These are phyloP conservation scores for Lunasporangiospora selenospora DNA, from an alignment of 192 early-diverging fungal genomes.

Conservation along the genomic window DNA sequence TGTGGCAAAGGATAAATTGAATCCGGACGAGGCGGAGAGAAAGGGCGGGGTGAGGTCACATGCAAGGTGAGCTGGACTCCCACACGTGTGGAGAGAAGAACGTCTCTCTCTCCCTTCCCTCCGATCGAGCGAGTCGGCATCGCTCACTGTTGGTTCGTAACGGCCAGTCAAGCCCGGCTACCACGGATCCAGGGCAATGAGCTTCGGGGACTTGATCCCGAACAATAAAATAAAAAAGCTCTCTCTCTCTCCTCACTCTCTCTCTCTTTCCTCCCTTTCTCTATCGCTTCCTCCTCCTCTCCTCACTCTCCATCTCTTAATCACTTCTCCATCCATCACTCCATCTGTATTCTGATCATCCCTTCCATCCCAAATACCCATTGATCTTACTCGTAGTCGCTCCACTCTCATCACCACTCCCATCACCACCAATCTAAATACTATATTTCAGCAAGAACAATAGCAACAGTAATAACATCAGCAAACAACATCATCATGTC, in stretches of 20 bases:
- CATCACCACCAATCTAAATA: background rate
- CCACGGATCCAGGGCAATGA: too few relatives aligned
- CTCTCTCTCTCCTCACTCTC: background rate
- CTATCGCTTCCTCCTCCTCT: background rate
- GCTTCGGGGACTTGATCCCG: too few relatives aligned
- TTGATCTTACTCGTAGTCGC: constrained; percentile 1
- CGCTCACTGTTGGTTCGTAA: too few relatives aligned
- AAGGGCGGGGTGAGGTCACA: too few relatives aligned
- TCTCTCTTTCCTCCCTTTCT: background rate
- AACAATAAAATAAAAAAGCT: too few relatives aligned
- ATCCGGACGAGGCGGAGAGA: too few relatives aligned
- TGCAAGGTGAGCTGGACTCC: too few relatives aligned
- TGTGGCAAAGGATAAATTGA: too few relatives aligned
- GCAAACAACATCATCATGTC: constrained; percentile 48
- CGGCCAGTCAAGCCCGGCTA: too few relatives aligned
- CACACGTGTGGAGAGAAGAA: background rate
- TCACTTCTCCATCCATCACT: background rate
- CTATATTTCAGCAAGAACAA: too few relatives aligned
- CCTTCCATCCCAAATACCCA: too few relatives aligned
- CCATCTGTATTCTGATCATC: constrained; percentile 1
- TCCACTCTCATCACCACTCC: background rate
- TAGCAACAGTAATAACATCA: background rate
- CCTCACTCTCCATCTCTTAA: background rate
- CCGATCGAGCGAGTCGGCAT: too few relatives aligned
- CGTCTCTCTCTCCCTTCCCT: background rate